These are phyloP conservation scores for Aspergillus funiculosus DNA, from an alignment of 495 filamentous ascomycete genomes.

Conservation along the genomic window DNA sequence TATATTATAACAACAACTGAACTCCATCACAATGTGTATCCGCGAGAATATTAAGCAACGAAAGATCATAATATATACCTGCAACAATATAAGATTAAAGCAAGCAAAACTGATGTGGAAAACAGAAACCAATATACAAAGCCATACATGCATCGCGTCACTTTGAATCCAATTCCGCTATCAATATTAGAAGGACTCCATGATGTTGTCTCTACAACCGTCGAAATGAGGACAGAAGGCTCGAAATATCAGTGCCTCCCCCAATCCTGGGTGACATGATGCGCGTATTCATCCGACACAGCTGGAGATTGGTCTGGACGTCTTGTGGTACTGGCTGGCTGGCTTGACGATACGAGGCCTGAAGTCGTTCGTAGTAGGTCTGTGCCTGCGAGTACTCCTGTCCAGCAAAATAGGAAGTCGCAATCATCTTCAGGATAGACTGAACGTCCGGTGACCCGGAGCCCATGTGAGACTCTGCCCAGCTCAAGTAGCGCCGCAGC, in stretches of 20 bases:
- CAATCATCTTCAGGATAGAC: slow-evolving; percentile 23
- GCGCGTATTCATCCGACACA: slow-evolving; percentile 28
- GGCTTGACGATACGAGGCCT: slow-evolving; percentile 13
- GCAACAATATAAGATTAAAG: too few relatives aligned
- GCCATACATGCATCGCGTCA: too few relatives aligned
- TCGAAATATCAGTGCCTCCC: slow-evolving; percentile 5
- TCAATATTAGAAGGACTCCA: too few relatives aligned
- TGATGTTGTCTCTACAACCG: slow-evolving; percentile 12
- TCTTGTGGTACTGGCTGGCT: slow-evolving; percentile 12
- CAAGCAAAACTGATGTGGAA: too few relatives aligned
- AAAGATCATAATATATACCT: too few relatives aligned
- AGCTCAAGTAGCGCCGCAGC: slow-evolving; percentile 29
- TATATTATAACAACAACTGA: too few relatives aligned
- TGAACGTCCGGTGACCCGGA: slow-evolving; percentile 24
- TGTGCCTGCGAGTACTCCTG: slow-evolving; percentile 27
- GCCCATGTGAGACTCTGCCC: slow-evolving; percentile 26
- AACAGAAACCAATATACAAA: too few relatives aligned
- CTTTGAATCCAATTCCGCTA: too few relatives aligned
- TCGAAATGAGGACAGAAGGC: slow-evolving; percentile 7
- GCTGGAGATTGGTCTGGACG: slow-evolving; percentile 18
- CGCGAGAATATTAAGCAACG: too few relatives aligned
- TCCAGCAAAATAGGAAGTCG: slow-evolving; percentile 21
- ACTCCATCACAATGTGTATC: too few relatives aligned
- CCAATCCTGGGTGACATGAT: slow-evolving; percentile 8
- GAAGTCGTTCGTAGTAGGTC: slow-evolving; percentile 28